phyloP scores from a whole-genome alignment of 2,329 filamentous ascomycete genomes.

The Plenodomus biglobosus region DNA sequence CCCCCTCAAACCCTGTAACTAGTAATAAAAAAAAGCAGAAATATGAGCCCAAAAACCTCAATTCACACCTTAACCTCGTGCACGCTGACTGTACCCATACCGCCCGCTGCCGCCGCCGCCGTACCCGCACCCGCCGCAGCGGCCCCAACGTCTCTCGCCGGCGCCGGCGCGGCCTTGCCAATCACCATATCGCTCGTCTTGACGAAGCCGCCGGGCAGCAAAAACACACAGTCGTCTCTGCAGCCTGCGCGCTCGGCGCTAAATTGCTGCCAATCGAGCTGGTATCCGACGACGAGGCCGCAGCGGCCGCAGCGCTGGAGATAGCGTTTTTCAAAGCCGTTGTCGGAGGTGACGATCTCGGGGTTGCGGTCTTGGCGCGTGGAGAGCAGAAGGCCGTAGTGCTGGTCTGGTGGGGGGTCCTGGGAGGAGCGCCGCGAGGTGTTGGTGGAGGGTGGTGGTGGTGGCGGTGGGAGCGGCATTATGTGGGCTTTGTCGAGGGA shows the following conservation, averaged over 20 bases:
- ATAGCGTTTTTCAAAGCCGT: constrained; percentile 69
- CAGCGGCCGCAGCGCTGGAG: constrained; percentile 63
- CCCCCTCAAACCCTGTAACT: too few species aligned
- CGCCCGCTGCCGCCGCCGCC: not conserved
- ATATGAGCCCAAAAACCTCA: not conserved
- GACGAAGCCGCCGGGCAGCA: constrained; percentile 62
- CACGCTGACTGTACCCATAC: constrained; percentile 20
- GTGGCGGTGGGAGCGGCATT: constrained; percentile 53
- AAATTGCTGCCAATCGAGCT: constrained; percentile 58
- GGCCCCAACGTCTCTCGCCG: constrained; percentile 6
- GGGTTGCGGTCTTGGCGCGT: constrained; percentile 52
- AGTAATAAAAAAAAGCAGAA: too few species aligned
- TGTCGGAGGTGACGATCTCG: constrained; percentile 57
- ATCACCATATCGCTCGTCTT: constrained; percentile 59
- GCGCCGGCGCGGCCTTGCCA: constrained; percentile 33
- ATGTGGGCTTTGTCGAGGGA: constrained; percentile 59
- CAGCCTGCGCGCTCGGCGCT: constrained; percentile 32
- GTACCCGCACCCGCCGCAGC: not conserved
- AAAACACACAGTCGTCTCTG: constrained; percentile 57
- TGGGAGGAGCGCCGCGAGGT: constrained; percentile 3
- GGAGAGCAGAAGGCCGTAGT: constrained; percentile 56
- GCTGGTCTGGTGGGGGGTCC: constrained; percentile 22
- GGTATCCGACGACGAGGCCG: constrained; percentile 63
- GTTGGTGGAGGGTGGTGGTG: constrained; percentile 16
- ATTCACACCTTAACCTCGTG: constrained; percentile 27